A percentile compares a stretch with the other conserved stretches of the same genome.
These are phyloP conservation scores for Nannizzia gypsea DNA, from an alignment of 2,329 filamentous ascomycete species.

Conservation along the genomic window DNA sequence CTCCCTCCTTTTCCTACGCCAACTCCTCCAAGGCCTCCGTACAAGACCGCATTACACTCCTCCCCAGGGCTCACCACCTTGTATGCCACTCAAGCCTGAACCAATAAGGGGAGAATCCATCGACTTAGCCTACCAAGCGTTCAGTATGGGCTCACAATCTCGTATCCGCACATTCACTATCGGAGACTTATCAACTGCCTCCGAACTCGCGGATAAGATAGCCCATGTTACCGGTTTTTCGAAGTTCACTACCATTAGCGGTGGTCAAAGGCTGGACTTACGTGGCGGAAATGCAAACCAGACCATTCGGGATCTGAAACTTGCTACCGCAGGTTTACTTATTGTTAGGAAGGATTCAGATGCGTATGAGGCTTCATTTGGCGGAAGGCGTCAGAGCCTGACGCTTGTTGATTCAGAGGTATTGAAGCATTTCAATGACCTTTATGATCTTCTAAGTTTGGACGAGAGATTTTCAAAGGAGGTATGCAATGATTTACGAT, in stretches of 20 bases:
- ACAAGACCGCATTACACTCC: slow-evolving; percentile 47
- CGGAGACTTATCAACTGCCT: slow-evolving; percentile 58
- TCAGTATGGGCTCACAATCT: slow-evolving; percentile 49
- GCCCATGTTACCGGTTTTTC: slow-evolving; percentile 60
- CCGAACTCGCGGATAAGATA: slow-evolving; percentile 56
- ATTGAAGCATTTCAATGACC: slow-evolving; percentile 65
- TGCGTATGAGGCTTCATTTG: slow-evolving; percentile 25
- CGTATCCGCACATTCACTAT: slow-evolving; percentile 53
- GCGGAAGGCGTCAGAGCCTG: slow-evolving; percentile 39
- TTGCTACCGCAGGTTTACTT: slow-evolving; percentile 50
- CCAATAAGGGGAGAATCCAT: slow-evolving; percentile 51
- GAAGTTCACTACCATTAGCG: slow-evolving; percentile 61
- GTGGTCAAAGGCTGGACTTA: slow-evolving; percentile 54
- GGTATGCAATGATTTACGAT: slow-evolving; percentile 31
- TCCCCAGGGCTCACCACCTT: slow-evolving; percentile 48
- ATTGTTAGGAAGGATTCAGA: slow-evolving; percentile 50
- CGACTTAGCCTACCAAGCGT: slow-evolving; percentile 61
- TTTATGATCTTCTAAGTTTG: slow-evolving; percentile 71
- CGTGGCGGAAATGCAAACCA: slow-evolving; percentile 43
- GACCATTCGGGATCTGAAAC: slow-evolving; percentile 56
- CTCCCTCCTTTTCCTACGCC: slow-evolving; percentile 55
- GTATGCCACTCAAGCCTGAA: slow-evolving; percentile 42
- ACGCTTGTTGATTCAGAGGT: slow-evolving; percentile 63
- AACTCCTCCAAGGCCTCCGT: slow-evolving; percentile 49
- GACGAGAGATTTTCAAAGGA: slow-evolving; percentile 57